phyloP scores from a whole-genome alignment of 2,329 filamentous ascomycete genomes.

The Neurospora crassa region DNA sequence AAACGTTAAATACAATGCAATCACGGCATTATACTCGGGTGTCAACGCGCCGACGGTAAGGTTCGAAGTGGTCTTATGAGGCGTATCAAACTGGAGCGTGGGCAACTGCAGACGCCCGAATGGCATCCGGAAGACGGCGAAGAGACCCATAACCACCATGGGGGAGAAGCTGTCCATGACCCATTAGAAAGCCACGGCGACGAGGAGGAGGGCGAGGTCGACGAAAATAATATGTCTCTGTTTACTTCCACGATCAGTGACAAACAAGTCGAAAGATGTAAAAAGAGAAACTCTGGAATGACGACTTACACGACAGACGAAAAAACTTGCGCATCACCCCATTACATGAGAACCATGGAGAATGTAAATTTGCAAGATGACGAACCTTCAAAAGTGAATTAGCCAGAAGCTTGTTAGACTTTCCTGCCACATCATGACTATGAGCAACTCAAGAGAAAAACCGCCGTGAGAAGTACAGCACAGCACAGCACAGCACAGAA shows the following conservation, averaged over 20 bases:
- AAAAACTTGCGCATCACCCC: conserved; percentile 25
- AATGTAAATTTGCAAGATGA: conserved; percentile 28
- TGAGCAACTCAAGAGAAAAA: not conserved
- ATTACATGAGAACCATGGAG: conserved; percentile 27
- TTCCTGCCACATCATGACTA: not conserved
- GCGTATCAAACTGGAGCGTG: conserved; percentile 33
- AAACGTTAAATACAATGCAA: conserved; percentile 40
- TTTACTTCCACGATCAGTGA: not conserved
- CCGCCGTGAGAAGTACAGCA: too few relatives aligned
- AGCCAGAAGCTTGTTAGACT: not conserved
- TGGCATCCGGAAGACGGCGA: conserved; percentile 39
- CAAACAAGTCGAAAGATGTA: not conserved
- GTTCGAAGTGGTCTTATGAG: conserved; percentile 32
- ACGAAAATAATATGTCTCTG: conserved; percentile 30
- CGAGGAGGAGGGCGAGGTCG: conserved; percentile 36
- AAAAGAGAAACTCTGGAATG: not conserved
- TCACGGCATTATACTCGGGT: conserved; percentile 36
- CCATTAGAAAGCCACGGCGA: conserved; percentile 42
- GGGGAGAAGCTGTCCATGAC: conserved; percentile 41
- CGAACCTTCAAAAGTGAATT: conserved; percentile 21
- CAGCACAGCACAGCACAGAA: too few relatives aligned
- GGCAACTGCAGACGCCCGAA: conserved; percentile 42
- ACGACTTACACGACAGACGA: conserved; percentile 24
- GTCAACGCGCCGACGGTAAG: conserved; percentile 29
- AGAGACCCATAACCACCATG: conserved; percentile 44